phyloP scores from a whole-genome alignment of 768 basidiomycete species.

The Mycena capillaripes region DNA sequence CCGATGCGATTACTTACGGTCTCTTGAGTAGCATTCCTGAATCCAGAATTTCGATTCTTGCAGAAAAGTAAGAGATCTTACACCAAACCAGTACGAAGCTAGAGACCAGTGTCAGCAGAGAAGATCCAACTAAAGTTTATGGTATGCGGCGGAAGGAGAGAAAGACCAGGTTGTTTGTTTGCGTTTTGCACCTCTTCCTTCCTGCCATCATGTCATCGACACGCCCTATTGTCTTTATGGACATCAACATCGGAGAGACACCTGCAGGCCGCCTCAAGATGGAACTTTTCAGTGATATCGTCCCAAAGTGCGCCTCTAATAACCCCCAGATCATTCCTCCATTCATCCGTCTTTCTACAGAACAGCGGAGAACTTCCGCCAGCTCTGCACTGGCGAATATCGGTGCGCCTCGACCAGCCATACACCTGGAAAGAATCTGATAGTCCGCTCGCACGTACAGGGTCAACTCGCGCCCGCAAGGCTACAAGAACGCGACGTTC shows the following conservation, averaged over 20 bases:
- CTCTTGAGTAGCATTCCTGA: no score
- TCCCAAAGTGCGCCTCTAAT: constrained; percentile 80
- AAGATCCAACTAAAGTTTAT: background rate
- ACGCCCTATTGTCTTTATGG: constrained; percentile 97
- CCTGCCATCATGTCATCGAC: constrained; percentile 44
- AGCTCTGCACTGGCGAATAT: constrained; percentile 97
- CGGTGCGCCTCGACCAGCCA: constrained; percentile 74
- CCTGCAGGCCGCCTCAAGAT: constrained; percentile 96
- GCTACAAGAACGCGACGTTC: constrained; percentile 93
- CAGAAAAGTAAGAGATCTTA: no score
- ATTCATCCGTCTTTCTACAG: constrained; percentile 55
- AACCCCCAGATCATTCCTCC: background rate
- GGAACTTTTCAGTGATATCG: constrained; percentile 96
- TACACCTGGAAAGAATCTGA: background rate
- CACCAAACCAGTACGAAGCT: no score
- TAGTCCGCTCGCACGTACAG: constrained; percentile 52
- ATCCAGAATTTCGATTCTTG: no score
- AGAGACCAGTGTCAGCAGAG: background rate
- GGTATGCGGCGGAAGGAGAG: background rate
- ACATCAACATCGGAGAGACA: constrained; percentile 96
- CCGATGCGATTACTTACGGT: no score
- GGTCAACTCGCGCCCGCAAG: constrained; percentile 88
- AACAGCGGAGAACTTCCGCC: constrained; percentile 98
- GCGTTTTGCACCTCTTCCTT: background rate
- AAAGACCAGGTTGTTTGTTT: background rate